phyloP scores from a whole-genome alignment of 108 stramenopile species.

The Cyclotella cryptica region DNA sequence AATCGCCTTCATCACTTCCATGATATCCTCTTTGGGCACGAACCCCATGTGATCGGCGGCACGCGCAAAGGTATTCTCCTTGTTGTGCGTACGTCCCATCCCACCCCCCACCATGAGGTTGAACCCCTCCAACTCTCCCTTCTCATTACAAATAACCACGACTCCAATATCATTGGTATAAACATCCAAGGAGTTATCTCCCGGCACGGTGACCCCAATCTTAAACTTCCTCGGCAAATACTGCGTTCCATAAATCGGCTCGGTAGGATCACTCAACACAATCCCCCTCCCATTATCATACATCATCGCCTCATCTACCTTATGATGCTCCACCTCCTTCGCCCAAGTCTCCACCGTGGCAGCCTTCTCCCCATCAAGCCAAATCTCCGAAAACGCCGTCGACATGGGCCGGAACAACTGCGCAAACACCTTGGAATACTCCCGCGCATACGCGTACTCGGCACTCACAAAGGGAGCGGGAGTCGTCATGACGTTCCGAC shows the following conservation, averaged over 20 bases:
- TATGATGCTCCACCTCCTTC: constrained; percentile 76
- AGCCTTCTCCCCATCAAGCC: constrained; percentile 97
- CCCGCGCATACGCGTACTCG: constrained; percentile 82
- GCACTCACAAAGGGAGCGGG: constrained; percentile 89
- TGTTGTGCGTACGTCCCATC: constrained; percentile 98
- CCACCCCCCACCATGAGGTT: constrained; percentile 98
- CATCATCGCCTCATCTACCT: constrained; percentile 79
- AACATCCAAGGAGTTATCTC: constrained; percentile 96
- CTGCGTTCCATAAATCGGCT: constrained; percentile 96
- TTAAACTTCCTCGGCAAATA: constrained; percentile 99
- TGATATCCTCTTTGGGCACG: constrained; percentile 94
- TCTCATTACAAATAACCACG: constrained; percentile 85
- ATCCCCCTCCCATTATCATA: constrained; percentile 90
- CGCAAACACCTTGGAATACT: constrained; percentile 90
- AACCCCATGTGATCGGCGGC: constrained; percentile 97
- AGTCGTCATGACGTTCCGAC: constrained; percentile 95
- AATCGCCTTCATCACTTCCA: constrained; percentile 93
- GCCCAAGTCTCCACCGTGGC: constrained; percentile 92
- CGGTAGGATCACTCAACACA: constrained; percentile 80
- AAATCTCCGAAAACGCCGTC: constrained; percentile 93
- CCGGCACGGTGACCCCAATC: constrained; percentile 96
- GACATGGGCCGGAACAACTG: constrained; percentile 96
- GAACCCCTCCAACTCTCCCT: constrained; percentile 88
- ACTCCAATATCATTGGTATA: constrained; percentile 98
- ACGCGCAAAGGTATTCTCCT: constrained; percentile 97